Evolutionary conservation across 805 yeast species (phyloP).

Genomic region (Phaffomyces thermotolerans): DNA sequence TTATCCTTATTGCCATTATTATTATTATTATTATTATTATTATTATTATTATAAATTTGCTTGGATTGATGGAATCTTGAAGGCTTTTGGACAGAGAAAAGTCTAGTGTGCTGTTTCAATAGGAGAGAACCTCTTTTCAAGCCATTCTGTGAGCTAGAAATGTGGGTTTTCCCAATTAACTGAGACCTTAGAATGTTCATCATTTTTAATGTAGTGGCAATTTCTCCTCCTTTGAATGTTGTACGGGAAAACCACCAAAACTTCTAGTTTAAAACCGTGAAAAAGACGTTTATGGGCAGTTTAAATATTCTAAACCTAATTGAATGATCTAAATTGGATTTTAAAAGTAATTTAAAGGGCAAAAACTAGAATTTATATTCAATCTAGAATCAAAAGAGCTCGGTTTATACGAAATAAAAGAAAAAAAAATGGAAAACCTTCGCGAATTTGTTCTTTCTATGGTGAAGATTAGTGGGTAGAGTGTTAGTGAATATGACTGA

Average conservation of each 20-base stretch:
- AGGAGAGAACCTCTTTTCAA: not conserved
- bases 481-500: not conserved
- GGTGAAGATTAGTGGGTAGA: not conserved
- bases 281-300: too few relatives aligned
- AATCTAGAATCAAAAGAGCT: not conserved
- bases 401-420: not conserved
- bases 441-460: not conserved
- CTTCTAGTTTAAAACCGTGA: too few relatives aligned
- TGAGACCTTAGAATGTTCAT: not conserved
- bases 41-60: slow-evolving; percentile 4
- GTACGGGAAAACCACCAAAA: too few relatives aligned
- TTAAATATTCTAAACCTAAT: too few relatives aligned
- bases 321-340: too few relatives aligned
- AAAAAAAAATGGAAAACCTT: not conserved
- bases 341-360: too few relatives aligned
- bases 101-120: not conserved
- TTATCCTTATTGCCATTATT: slow-evolving; percentile 11
- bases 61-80: slow-evolving; percentile 9
- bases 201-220: not conserved
- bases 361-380: too few relatives aligned
- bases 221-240: too few relatives aligned
- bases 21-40: slow-evolving; percentile 9
- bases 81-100: slow-evolving; percentile 5
- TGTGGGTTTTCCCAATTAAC: not conserved
- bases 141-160: too few relatives aligned